These are phyloP conservation scores for Collybia nuda DNA, from an alignment of 768 basidiomycete species.

Conservation along the genomic window DNA sequence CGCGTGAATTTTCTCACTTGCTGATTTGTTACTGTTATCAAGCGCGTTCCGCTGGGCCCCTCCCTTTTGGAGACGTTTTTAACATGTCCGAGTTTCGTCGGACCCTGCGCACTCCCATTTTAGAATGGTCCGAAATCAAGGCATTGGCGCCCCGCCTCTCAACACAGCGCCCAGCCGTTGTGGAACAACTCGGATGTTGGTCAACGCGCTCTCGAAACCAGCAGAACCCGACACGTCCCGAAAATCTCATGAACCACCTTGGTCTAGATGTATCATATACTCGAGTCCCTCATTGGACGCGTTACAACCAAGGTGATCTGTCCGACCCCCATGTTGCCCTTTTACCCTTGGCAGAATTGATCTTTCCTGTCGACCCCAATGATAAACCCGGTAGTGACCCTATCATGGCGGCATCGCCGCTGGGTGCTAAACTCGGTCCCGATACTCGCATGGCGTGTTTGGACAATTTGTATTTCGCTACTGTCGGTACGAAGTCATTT, in stretches of 20 bases:
- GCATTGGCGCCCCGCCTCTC: conserved; percentile 19
- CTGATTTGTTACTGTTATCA: not conserved
- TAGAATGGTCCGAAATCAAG: conserved; percentile 54
- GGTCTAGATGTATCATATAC: conserved; percentile 37
- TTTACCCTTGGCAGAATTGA: conserved; percentile 26
- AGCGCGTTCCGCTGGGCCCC: conserved; percentile 30
- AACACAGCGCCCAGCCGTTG: conserved; percentile 7
- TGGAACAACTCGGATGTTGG: conserved; percentile 30
- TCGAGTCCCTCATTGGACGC: conserved; percentile 24
- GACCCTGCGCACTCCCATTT: conserved; percentile 34
- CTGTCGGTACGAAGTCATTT: conserved; percentile 23
- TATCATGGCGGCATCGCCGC: conserved; percentile 20
- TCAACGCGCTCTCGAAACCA: conserved; percentile 23
- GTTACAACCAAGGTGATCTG: conserved; percentile 16
- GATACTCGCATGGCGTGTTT: conserved; percentile 32
- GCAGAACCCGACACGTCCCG: conserved; percentile 21
- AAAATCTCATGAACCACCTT: conserved; percentile 26
- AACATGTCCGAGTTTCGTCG: conserved; percentile 37
- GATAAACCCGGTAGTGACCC: conserved; percentile 17
- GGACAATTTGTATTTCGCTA: conserved; percentile 31
- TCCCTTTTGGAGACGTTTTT: conserved; percentile 43
- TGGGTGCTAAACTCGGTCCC: conserved; percentile 22
- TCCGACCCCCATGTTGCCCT: conserved; percentile 24
- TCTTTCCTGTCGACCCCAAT: conserved; percentile 22
- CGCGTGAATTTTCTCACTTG: not conserved